phyloP scores from a whole-genome alignment of 2,329 filamentous ascomycete species.

The Nemania sp. region DNA sequence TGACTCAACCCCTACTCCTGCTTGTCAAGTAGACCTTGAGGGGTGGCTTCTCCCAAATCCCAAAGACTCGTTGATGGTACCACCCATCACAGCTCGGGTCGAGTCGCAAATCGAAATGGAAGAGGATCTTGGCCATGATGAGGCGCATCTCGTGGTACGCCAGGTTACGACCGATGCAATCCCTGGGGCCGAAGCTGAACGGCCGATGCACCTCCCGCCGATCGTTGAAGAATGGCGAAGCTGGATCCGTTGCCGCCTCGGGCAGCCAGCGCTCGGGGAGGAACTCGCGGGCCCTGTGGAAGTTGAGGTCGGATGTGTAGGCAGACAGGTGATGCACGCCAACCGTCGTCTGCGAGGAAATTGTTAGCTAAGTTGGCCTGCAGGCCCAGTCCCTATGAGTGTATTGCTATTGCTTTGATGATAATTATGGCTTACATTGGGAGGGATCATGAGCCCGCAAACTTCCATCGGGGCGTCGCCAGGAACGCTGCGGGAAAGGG shows the following conservation, averaged over 20 bases:
- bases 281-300: constrained; percentile 33
- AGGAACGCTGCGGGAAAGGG: constrained; percentile 6
- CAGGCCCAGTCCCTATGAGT: not conserved
- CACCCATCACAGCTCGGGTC: constrained; percentile 28
- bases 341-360: constrained; percentile 27
- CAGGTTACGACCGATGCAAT: constrained; percentile 33
- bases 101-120: constrained; percentile 32
- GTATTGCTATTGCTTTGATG: not conserved
- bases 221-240: constrained; percentile 28
- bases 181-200: constrained; percentile 31
- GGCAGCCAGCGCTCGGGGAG: constrained; percentile 35
- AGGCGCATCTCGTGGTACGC: constrained; percentile 36
- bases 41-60: constrained; percentile 35
- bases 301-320: constrained; percentile 33
- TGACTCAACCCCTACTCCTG: not conserved
- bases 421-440: not conserved
- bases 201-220: constrained; percentile 32
- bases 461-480: not conserved
- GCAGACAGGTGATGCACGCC: constrained; percentile 33
- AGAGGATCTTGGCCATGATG: constrained; percentile 34
- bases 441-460: not conserved
- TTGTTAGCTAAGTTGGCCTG: not conserved
- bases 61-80: constrained; percentile 32
- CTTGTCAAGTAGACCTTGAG: constrained; percentile 24
- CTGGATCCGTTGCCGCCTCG: constrained; percentile 22